These are phyloP conservation scores for Candida maltosa DNA, from an alignment of 805 yeast genomes.

Conservation along the genomic window DNA sequence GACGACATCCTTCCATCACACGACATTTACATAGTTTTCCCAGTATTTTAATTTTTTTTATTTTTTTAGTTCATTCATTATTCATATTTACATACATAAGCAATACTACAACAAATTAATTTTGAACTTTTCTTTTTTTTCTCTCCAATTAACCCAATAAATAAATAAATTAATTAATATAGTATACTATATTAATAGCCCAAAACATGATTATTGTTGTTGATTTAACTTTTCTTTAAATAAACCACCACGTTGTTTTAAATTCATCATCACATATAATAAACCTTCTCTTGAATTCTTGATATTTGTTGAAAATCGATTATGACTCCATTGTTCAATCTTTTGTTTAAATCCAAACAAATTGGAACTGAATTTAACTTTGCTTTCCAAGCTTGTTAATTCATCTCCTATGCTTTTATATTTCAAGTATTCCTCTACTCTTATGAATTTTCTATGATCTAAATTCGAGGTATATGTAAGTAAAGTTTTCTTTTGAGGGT, in stretches of 20 bases:
- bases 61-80: too few relatives aligned
- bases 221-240: too few relatives aligned
- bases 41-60: too few relatives aligned
- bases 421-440: conserved; percentile 72
- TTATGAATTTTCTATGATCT: conserved; percentile 75
- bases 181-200: too few relatives aligned
- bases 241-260: conserved; percentile 38
- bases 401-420: conserved; percentile 39
- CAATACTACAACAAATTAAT: too few relatives aligned
- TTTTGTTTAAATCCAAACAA: conserved; percentile 65
- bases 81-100: too few relatives aligned
- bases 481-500: conserved; percentile 55
- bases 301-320: conserved; percentile 65
- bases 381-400: conserved; percentile 48
- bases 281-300: conserved; percentile 68
- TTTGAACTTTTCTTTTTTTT: too few relatives aligned
- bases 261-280: conserved; percentile 69
- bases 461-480: conserved; percentile 74
- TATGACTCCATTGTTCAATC: conserved; percentile 81
- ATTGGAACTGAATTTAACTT: conserved; percentile 70
- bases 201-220: not conserved
- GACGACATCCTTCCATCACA: too few relatives aligned
- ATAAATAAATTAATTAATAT: too few relatives aligned
- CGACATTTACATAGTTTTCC: too few relatives aligned
- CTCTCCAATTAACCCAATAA: too few relatives aligned